Base-by-base conservation (phyloP, 208 protist genomes). In the Angomonas ambiguus region DNA sequence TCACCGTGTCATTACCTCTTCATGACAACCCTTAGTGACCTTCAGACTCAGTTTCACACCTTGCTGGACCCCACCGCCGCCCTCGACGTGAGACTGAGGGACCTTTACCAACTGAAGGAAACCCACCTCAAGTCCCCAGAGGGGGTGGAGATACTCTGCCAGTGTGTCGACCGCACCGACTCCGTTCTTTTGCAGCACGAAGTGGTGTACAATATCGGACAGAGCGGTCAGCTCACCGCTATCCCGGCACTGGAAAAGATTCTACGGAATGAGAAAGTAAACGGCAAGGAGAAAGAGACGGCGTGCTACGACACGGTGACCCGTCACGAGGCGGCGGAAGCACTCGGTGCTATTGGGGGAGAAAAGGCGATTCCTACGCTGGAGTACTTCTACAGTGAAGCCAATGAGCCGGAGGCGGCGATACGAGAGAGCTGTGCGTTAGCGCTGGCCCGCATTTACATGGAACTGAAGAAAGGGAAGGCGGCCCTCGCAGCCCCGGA, bases 111-210 rank as follows among this genome's bases (percentile, higher is more conserved):
- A 32, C 75, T 97, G 30, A 94, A 95, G 72, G 77, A 92, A 59
- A 59, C 69, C 16, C 78, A 88, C 51, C 75, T 93, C 18, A 82
- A 87, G 62, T 87, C 80, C 13, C 62, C 72, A 2, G 73, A 77
- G 0, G 87, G 82, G 18, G 82, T 84, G 2, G 42, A 59, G 27
- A 60, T 92, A 45, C 65, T 95, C 33, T 61, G 82, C 4, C 79
- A 91, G 67, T 84, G 79, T 24, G 74, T 97, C 27, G 87, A 93
- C 77, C 84, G 74, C 6, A 94, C 88, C 34, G 80, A 95, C 35
- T 98, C 92, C 5, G 96, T 93, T n/a, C 79, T 99, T 35, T 80
- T 99, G 16, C 93, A 97, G 72, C 98, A 99, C 76, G 98, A 99
- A 75, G 67, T 98, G 34, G 93, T 88, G n/a, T 99, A 99, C 85